Evolutionary conservation across 2,329 filamentous ascomycete genomes (phyloP).

Genomic region (Zymoseptoria ardabiliae): DNA sequence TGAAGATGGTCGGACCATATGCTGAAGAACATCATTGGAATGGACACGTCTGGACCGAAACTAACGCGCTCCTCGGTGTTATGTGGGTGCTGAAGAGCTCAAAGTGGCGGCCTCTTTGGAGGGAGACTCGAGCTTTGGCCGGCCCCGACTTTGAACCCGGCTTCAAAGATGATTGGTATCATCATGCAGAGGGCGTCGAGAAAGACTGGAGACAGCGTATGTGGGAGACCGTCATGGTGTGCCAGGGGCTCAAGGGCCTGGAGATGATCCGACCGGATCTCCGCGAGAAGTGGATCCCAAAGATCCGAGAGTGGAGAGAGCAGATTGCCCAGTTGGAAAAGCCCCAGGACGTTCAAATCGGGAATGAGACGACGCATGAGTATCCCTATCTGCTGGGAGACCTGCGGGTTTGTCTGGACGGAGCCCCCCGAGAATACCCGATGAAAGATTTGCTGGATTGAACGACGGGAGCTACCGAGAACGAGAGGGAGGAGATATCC

Average conservation of each 20-base stretch:
- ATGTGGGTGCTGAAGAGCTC: constrained; percentile 18
- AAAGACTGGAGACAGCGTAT: constrained; percentile 20
- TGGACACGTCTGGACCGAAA: too few species aligned
- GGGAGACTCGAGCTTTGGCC: constrained; percentile 8
- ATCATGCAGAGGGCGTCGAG: not conserved
- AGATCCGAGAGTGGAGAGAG: constrained; percentile 14
- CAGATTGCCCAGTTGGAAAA: constrained; percentile 14
- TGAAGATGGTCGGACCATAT: constrained; percentile 13
- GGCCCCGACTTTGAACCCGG: constrained; percentile 15
- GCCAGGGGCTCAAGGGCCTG: constrained; percentile 27
- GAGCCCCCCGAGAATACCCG: too few species aligned
- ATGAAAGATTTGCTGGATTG: too few species aligned
- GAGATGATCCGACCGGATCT: constrained; percentile 19
- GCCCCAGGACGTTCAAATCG: constrained; percentile 10
- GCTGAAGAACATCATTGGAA: too few species aligned
- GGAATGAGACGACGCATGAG: constrained; percentile 8
- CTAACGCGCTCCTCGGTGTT: constrained; percentile 10
- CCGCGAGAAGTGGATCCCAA: constrained; percentile 12
- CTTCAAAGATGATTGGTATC: not conserved
- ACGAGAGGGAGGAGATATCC: too few species aligned
- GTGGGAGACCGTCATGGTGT: constrained; percentile 22
- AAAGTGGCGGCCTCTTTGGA: constrained; percentile 26
- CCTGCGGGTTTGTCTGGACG: constrained; percentile 9
- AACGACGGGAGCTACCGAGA: too few species aligned
- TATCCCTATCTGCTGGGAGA: constrained; percentile 16